Conservation (phyloP, 1,139 yeast genomes). For the Saccharomyces hybrid region DNA sequence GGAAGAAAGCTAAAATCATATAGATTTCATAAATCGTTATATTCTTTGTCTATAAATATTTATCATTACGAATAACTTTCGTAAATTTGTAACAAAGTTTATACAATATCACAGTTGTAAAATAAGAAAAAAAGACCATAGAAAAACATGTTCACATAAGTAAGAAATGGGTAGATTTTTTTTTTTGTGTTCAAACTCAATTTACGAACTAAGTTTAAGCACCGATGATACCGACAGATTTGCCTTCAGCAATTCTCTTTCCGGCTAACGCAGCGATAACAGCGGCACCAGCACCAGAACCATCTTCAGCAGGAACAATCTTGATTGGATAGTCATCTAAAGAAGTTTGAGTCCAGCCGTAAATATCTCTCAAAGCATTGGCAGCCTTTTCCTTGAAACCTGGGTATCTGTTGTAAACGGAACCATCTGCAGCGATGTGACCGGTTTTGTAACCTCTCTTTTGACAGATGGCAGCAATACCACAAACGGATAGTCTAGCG, state of each 20-base stretch:
- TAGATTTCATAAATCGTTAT: not conserved
- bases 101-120: not conserved
- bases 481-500: conserved; percentile 88
- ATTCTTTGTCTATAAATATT: too few species aligned
- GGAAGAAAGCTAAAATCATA: not conserved
- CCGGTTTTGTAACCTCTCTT: conserved; percentile 74
- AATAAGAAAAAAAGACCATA: conserved; percentile 5
- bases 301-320: conserved; percentile 91
- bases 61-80: not conserved
- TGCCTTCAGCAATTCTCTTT: conserved; percentile 60
- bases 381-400: conserved; percentile 86
- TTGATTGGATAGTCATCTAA: conserved; percentile 59
- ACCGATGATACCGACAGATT: conserved; percentile 57
- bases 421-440: conserved; percentile 95
- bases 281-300: conserved; percentile 98
- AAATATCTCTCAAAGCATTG: conserved; percentile 78
- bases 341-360: conserved; percentile 57
- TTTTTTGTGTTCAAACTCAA: conserved; percentile 4
- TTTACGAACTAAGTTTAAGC: conserved; percentile 9
- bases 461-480: conserved; percentile 89
- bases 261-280: conserved; percentile 90
- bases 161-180: conserved; percentile 6
- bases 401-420: conserved; percentile 93
- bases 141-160: conserved; percentile 9
- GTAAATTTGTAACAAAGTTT: not conserved